Evolutionary conservation across 2,329 filamentous ascomycete genomes (phyloP), one percentile per base, ranked within the genome.

Genomic region (Neonectria coccinea): DNA sequence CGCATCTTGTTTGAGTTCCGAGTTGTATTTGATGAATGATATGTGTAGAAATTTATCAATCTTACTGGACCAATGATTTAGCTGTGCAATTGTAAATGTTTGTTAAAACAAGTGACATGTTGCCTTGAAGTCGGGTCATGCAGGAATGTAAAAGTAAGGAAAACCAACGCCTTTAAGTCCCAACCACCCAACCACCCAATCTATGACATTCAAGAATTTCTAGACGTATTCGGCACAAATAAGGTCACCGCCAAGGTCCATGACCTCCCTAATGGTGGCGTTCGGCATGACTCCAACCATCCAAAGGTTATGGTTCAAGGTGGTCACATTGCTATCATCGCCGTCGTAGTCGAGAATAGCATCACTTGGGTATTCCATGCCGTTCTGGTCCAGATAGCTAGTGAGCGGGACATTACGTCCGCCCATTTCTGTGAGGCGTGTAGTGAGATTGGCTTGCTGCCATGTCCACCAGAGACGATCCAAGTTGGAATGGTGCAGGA

Each of bases 391-490:
- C 7, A 61, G 12, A 51, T 56, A 61, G 14, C 41, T 61, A 8
- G 27, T 42, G 18, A 36, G 36, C 6, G 63, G 42, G 45, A 65
- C 22, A 41, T 83, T 81, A 73, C 75, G 77, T 9, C 65, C 65
- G 22, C 67, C 67, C 20, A 69, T 69, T 18, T 69, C 67, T 3
- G 65, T 66, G 41, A 69, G 54, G 1, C 67, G 67, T 3, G 12
- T 20, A 2, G 56, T 45, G 18, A 69, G 59, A 31, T 67, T 59
- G n/a, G 39, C 62, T 22, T 59, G 51, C 63, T 70, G 67, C 67
- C 67, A 70, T 45, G 64, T 42, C 66, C 66, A 68, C 67, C 67
- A 70, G 27, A 68, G 61, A 18, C 50, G 56, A 22, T 67, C 67
- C 39, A 68, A 50, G 52, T 62, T 59, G 9, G 62, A 55, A 45